Evolutionary conservation across 148 eudicot species (phyloP).

Genomic region (Rhododendron ferrugineum): DNA sequence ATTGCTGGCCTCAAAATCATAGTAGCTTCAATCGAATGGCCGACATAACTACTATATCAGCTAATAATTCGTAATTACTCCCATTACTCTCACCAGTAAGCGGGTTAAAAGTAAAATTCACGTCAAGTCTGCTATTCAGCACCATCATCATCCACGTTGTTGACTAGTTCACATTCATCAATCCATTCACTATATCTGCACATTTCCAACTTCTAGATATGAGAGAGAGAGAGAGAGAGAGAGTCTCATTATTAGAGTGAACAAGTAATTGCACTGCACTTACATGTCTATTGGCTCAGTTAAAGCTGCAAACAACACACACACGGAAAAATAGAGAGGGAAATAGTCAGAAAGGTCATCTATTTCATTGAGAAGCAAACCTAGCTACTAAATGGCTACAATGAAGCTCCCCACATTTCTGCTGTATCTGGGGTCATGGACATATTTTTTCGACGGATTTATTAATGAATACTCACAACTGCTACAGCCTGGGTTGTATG

Average conservation of each 20-base stretch:
- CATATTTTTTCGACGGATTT: background rate
- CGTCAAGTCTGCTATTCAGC: conserved; percentile 1
- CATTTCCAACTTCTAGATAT: background rate
- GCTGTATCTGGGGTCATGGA: background rate
- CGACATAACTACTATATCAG: background rate
- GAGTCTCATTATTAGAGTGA: background rate
- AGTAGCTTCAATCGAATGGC: background rate
- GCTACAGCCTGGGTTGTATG: background rate
- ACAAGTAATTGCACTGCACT: conserved; percentile 19
- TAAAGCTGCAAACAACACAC: conserved; percentile 49
- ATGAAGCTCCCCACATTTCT: background rate
- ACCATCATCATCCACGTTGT: conserved; percentile 63
- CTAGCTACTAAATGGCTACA: background rate
- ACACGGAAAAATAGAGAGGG: background rate
- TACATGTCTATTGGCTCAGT: conserved; percentile 92
- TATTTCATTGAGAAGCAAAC: background rate
- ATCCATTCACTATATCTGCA: conserved; percentile 92
- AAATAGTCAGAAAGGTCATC: background rate
- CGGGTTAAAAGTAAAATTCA: background rate
- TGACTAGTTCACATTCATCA: conserved; percentile 83
- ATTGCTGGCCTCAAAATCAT: background rate
- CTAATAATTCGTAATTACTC: background rate
- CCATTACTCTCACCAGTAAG: background rate
- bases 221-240: conserved; percentile 1
- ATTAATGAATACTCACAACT: background rate